A percentile compares a stretch with the other conserved stretches of the same genome.
phyloP scores from a whole-genome alignment of 2,329 filamentous ascomycete species.

The Phaeosphaeriaceae sp. region DNA sequence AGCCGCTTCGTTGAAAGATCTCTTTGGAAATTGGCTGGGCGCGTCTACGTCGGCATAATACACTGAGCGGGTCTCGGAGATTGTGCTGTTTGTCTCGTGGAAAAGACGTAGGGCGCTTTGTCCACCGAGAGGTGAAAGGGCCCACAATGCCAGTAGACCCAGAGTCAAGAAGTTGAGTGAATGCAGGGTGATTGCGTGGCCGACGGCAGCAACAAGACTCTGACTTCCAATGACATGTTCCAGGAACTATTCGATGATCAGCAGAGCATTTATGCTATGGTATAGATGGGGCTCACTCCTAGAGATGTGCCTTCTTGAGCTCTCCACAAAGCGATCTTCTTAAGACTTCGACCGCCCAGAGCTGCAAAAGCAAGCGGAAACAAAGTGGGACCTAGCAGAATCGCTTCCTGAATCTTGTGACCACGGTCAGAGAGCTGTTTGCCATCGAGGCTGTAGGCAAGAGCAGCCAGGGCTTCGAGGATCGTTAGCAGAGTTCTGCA shows the following conservation, averaged over 20 bases:
- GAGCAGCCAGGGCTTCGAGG: neutral
- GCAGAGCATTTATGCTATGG: neutral
- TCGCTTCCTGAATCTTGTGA: constrained; percentile 3
- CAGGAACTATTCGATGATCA: neutral
- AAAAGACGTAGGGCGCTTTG: constrained; percentile 26
- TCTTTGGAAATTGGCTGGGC: neutral
- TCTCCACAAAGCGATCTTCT: constrained; percentile 9
- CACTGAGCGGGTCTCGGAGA: constrained; percentile 1
- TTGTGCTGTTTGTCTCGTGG: constrained; percentile 8
- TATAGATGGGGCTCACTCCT: neutral
- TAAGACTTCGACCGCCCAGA: constrained; percentile 6
- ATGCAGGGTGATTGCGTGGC: constrained; percentile 9
- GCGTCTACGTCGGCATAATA: constrained; percentile 12
- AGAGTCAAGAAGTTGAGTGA: constrained; percentile 9
- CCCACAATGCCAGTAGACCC: constrained; percentile 20
- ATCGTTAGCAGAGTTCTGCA: neutral
- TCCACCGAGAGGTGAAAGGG: constrained; percentile 28
- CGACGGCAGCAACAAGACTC: constrained; percentile 7
- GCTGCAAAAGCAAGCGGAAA: constrained; percentile 10
- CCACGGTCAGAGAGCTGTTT: neutral
- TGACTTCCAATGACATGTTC: constrained; percentile 12
- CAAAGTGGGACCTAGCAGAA: constrained; percentile 3
- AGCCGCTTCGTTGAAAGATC: constrained; percentile 4
- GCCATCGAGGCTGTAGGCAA: constrained; percentile 7
- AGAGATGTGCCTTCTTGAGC: constrained; percentile 6